Evolutionary conservation across 345 rosid species (phyloP).

Genomic region (Hevea brasiliensis): DNA sequence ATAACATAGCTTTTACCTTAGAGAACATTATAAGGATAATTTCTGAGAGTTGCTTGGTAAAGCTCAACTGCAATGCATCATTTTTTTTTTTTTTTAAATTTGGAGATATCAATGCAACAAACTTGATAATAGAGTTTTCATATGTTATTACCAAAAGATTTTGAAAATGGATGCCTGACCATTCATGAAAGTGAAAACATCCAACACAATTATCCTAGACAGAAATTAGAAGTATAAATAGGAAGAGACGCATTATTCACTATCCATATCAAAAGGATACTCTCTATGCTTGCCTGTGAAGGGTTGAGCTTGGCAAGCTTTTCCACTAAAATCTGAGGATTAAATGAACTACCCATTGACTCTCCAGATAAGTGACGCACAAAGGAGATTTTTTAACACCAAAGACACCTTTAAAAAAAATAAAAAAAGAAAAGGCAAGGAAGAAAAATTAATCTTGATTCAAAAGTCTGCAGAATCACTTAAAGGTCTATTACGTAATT

Average conservation of each 20-base stretch:
- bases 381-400: slow-evolving; percentile 22
- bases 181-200: not conserved
- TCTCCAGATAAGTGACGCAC: slow-evolving; percentile 27
- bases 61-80: not conserved
- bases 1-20: not conserved
- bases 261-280: slow-evolving; percentile 63
- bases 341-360: slow-evolving; percentile 83
- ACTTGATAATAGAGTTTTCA: not conserved
- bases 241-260: slow-evolving; percentile 9
- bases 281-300: slow-evolving; percentile 96
- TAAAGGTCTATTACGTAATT: not conserved
- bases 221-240: slow-evolving; percentile 7
- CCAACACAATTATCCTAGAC: not conserved
- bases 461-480: not conserved
- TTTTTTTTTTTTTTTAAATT: not conserved
- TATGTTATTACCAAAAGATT: not conserved
- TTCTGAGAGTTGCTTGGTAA: not conserved
- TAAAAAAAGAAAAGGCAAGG: not conserved
- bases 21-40: not conserved
- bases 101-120: too few relatives aligned
- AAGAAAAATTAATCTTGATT: not conserved
- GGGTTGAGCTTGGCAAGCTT: slow-evolving; percentile 90
- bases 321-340: slow-evolving; percentile 83
- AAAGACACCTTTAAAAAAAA: slow-evolving; percentile 29
- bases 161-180: not conserved